phyloP scores from a whole-genome alignment of 2,329 filamentous ascomycete genomes.

The Dryadomyces sulphureus region DNA sequence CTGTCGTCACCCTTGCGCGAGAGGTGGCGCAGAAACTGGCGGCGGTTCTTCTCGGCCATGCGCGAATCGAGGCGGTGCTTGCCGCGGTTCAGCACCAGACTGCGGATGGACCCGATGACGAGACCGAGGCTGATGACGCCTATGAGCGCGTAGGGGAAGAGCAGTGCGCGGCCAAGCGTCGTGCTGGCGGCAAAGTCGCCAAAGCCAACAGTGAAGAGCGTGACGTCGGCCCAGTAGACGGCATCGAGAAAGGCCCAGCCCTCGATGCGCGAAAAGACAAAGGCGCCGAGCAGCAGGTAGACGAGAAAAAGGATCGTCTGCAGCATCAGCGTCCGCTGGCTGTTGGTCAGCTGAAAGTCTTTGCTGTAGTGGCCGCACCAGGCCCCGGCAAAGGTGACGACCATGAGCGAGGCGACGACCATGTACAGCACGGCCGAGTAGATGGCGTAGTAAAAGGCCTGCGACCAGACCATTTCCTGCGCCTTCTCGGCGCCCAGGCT shows the following conservation, averaged over 20 bases:
- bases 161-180: slow-evolving; percentile 48
- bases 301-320: slow-evolving; percentile 78
- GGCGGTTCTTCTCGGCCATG: slow-evolving; percentile 44
- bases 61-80: slow-evolving; percentile 37
- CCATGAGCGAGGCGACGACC: slow-evolving; percentile 59
- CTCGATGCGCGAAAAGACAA: slow-evolving; percentile 59
- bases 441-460: slow-evolving; percentile 78
- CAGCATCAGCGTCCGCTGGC: slow-evolving; percentile 76
- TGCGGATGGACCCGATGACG: slow-evolving; percentile 25
- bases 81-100: slow-evolving; percentile 43
- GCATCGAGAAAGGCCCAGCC: slow-evolving; percentile 64
- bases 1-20: slow-evolving; percentile 27
- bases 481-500: slow-evolving; percentile 12
- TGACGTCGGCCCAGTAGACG: slow-evolving; percentile 66
- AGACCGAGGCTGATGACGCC: slow-evolving; percentile 58
- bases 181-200: slow-evolving; percentile 37
- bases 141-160: slow-evolving; percentile 72
- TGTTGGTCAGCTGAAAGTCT: slow-evolving; percentile 63
- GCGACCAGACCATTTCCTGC: slow-evolving; percentile 49
- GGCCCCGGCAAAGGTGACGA: slow-evolving; percentile 68
- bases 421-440: slow-evolving; percentile 71
- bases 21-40: slow-evolving; percentile 29
- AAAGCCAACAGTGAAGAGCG: slow-evolving; percentile 49
- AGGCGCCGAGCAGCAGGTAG: slow-evolving; percentile 65
- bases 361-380: slow-evolving; percentile 54